Evolutionary conservation across 208 protist species (phyloP), one percentile per base, ranked within the genome.

Genomic region (Polymyxa betae): DNA sequence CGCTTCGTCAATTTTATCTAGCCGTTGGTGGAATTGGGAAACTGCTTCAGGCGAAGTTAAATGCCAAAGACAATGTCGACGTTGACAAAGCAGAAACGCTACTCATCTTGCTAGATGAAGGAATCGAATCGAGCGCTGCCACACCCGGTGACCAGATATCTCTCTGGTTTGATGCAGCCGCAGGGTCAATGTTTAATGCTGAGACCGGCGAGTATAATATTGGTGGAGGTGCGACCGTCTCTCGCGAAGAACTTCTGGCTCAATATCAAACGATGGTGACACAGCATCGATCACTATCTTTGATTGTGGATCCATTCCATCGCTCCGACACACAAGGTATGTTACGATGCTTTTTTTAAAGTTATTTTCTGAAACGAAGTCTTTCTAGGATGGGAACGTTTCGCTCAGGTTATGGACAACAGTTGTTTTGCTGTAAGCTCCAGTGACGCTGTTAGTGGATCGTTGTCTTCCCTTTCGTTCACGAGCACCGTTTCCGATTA

Each of bases 161-260:
- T 43, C n/a, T 82, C 72, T 82, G 72, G 72, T 12, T 82, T 82
- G 72, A 82, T 82, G 72, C 40, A 20, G 72, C 16, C 72, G 72
- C 72, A 5, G 72, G 40, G 35, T 5, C 72, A 20, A 45, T 35
- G 35, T 82, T 82, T n/a, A 43, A 45, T 43, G 72, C n/a, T n/a
- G 72, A 82, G 72, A 43, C 72, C 35, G 35, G 35, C n/a, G 72
- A 82, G 10, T 82, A 82, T n/a, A n/a, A 82, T 5, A 20, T 82
- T n/a, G n/a, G 35, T n/a, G 72, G n/a, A 5, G 72, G 72, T n/a
- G 72, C 72, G 35, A 38, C 16, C 72, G 72, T 82, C 5, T 82
- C 72, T 35, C 72, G 72, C 5, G 72, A 82, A n/a, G 72, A 82
- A 35, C n/a, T 82, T 5, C 40, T 82, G 12, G 72, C 72, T 35